Conservation (phyloP, 2,329 filamentous ascomycete species). For the Aspergillus sergii region DNA sequence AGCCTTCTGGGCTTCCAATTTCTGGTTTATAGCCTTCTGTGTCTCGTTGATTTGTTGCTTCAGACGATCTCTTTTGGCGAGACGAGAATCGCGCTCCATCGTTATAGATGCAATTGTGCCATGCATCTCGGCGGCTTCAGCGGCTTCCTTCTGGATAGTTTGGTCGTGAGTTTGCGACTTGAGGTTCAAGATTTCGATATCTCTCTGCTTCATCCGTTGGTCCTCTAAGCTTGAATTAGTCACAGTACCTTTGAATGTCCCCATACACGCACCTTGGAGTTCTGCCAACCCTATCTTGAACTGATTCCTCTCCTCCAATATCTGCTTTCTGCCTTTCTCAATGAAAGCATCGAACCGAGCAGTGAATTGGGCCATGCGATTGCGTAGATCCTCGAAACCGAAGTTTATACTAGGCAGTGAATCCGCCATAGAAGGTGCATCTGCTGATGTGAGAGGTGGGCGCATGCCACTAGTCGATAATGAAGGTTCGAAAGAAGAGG, state of each 20-base stretch:
- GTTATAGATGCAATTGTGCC: slow-evolving; percentile 60
- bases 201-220: slow-evolving; percentile 83
- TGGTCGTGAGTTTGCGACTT: slow-evolving; percentile 60
- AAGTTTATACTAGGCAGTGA: slow-evolving; percentile 88
- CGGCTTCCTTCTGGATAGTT: slow-evolving; percentile 60
- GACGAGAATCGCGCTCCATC: slow-evolving; percentile 57
- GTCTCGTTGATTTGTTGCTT: slow-evolving; percentile 57
- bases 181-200: slow-evolving; percentile 73
- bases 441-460: slow-evolving; percentile 53
- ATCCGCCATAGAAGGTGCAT: slow-evolving; percentile 63
- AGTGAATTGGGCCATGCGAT: slow-evolving; percentile 92
- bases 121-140: slow-evolving; percentile 66
- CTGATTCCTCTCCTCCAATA: slow-evolving; percentile 90
- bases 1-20: slow-evolving; percentile 47
- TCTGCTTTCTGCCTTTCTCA: slow-evolving; percentile 83
- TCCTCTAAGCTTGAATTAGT: slow-evolving; percentile 65
- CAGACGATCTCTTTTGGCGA: slow-evolving; percentile 58
- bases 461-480: slow-evolving; percentile 57
- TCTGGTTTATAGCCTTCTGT: slow-evolving; percentile 49
- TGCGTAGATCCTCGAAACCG: slow-evolving; percentile 91
- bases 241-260: slow-evolving; percentile 6
- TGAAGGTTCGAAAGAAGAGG: slow-evolving; percentile 59
- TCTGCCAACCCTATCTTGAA: slow-evolving; percentile 90
- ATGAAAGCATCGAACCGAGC: slow-evolving; percentile 91
- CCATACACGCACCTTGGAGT: slow-evolving; percentile 68